phyloP scores from a whole-genome alignment of 2,329 filamentous ascomycete genomes.

The Ophiostoma sp. region DNA sequence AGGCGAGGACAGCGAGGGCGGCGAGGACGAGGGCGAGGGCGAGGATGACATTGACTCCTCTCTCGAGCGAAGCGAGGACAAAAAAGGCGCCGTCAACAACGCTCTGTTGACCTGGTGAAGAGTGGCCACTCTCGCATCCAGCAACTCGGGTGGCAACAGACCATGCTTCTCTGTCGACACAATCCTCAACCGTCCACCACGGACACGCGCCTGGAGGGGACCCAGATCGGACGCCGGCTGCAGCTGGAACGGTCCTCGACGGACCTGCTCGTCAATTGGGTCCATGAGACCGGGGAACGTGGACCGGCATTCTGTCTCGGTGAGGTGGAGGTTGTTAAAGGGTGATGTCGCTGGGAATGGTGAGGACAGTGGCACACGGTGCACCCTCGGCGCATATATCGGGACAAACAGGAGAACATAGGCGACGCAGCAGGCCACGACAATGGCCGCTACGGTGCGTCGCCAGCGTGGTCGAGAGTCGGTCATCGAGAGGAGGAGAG shows the following conservation, averaged over 20 bases:
- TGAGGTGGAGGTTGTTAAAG: slow-evolving; percentile 17
- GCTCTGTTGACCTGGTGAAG: slow-evolving; percentile 56
- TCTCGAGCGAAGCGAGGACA: not conserved
- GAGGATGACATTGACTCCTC: too few relatives aligned
- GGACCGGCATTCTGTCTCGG: slow-evolving; percentile 39
- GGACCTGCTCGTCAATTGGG: slow-evolving; percentile 43
- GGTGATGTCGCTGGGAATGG: not conserved
- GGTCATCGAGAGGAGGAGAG: not conserved
- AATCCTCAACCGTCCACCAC: slow-evolving; percentile 38
- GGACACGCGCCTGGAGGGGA: slow-evolving; percentile 41
- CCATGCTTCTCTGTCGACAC: not conserved
- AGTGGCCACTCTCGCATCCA: slow-evolving; percentile 46
- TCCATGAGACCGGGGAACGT: slow-evolving; percentile 43
- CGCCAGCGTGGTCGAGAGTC: not conserved
- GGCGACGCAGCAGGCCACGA: not conserved
- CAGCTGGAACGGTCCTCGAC: slow-evolving; percentile 41
- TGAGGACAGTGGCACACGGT: not conserved
- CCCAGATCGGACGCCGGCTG: slow-evolving; percentile 36
- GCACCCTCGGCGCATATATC: not conserved
- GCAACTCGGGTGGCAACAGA: slow-evolving; percentile 46
- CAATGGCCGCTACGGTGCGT: not conserved
- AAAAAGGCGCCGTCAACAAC: slow-evolving; percentile 41
- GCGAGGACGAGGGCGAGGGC: slow-evolving; percentile 35
- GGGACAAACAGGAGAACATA: slow-evolving; percentile 9
- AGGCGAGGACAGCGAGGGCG: slow-evolving; percentile 40